Evolutionary conservation across 306 rosid genomes (phyloP), one percentile per base, ranked within the genome.

Genomic region (Prosopis cineraria): DNA sequence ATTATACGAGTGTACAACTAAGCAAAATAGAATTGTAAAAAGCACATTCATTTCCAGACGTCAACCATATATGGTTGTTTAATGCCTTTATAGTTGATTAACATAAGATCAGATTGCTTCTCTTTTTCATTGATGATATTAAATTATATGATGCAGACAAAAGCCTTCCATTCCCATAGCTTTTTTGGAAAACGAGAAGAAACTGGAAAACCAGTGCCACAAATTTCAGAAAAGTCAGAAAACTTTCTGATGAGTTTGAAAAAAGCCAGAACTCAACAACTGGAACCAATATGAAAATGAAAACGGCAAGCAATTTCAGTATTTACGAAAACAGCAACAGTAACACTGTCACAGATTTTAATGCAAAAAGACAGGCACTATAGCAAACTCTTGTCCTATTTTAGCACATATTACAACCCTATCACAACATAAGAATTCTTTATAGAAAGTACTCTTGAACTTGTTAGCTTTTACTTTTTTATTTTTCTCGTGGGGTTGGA

Each of bases 211-310:
- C 10, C 10, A 48, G 71, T 74, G 83, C 83, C 74, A 60, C 75
- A 83, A 72, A 62, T 72, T 78, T 73, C 79, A 67, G 65, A 89
- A 56, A 91, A 89, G 92, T 72, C 27, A 43, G 19, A 22, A 45
- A 58, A 80, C 92, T 85, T 89, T 91, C 75, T 60, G 53, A 78
- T 22, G 88, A 83, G 78, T 73, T 76, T 73, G 55, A 7, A 52
- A 66, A 82, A 74, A 47, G 70, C 64, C 44, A 69, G 13, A 58
- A 79, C 12, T 30, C 90, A 81, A 67, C 85, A 78, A 29, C 39
- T 40, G 68, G 55, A 66, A 70, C 72, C 47, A 37, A 30, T 70
- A 68, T 80, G 60, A 79, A 45, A 52, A 52, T 73, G 78, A 68
- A 84, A 52, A 70, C 41, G 40, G 66, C n/a, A 79, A 75, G 72